A percentile compares a stretch with the other conserved stretches of the same genome.
phyloP scores from a whole-genome alignment of 1,139 yeast species.

The Hemisphaericaspora lyxosophila region DNA sequence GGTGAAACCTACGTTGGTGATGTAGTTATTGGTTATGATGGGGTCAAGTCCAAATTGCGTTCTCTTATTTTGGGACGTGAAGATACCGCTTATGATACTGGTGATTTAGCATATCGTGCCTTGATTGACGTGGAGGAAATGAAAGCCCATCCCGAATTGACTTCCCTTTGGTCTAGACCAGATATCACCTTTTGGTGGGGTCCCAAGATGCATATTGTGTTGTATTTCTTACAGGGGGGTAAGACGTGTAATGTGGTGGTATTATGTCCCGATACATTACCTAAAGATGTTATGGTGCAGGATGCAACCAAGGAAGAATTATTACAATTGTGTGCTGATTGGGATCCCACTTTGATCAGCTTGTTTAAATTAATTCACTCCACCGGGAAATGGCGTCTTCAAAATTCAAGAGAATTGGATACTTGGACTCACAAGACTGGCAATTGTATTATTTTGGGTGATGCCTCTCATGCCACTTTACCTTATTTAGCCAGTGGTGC shows the following conservation, averaged over 20 bases:
- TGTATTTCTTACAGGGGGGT: slow-evolving; percentile 25
- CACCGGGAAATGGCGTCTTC: slow-evolving; percentile 31
- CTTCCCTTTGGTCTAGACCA: slow-evolving; percentile 21
- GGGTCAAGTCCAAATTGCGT: slow-evolving; percentile 28
- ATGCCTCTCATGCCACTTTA: slow-evolving; percentile 40
- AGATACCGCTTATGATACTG: slow-evolving; percentile 20
- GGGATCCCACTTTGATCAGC: slow-evolving; percentile 28
- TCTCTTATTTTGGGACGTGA: slow-evolving; percentile 11
- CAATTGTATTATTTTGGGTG: slow-evolving; percentile 33
- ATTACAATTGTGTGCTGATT: slow-evolving; percentile 21
- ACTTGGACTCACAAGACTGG: slow-evolving; percentile 19
- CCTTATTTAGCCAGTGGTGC: slow-evolving; percentile 45
- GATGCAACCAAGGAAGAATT: slow-evolving; percentile 24
- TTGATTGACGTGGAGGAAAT: slow-evolving; percentile 20
- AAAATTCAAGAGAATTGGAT: slow-evolving; percentile 25
- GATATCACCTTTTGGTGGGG: slow-evolving; percentile 35
- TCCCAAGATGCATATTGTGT: slow-evolving; percentile 30
- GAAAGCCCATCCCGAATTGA: slow-evolving; percentile 23
- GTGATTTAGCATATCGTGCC: slow-evolving; percentile 19
- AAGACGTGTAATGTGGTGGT: slow-evolving; percentile 18
- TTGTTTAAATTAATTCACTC: slow-evolving; percentile 21
- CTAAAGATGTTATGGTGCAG: slow-evolving; percentile 19
- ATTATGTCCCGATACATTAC: slow-evolving; percentile 20
- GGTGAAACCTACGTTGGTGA: slow-evolving; percentile 27
- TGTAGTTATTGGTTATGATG: slow-evolving; percentile 33